phyloP scores from a whole-genome alignment of 805 yeast species.

The Lachancea waltii region DNA sequence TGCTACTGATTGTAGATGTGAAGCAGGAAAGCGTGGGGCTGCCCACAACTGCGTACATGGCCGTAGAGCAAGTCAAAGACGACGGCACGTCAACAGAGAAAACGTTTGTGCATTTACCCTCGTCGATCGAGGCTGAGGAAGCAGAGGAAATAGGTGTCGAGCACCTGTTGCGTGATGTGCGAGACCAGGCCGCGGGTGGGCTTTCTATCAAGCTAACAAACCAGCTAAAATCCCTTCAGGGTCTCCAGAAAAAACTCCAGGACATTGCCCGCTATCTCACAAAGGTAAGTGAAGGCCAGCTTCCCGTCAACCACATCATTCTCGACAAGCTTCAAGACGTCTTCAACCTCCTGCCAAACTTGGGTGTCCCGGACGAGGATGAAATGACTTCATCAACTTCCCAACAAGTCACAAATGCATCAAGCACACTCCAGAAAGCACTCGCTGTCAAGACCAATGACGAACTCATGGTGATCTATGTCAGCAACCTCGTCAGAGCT shows the following conservation, averaged over 20 bases:
- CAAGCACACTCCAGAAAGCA: conserved; percentile 61
- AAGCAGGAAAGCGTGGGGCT: conserved; percentile 76
- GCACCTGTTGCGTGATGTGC: conserved; percentile 85
- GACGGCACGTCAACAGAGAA: conserved; percentile 91
- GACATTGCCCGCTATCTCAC: conserved; percentile 75
- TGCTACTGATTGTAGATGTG: conserved; percentile 86
- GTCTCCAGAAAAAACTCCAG: conserved; percentile 69
- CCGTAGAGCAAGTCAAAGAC: conserved; percentile 91
- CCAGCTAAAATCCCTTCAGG: conserved; percentile 81
- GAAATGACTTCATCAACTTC: conserved; percentile 24
- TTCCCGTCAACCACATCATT: conserved; percentile 86
- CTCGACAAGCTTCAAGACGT: conserved; percentile 91
- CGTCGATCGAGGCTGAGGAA: conserved; percentile 92
- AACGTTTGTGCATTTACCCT: conserved; percentile 90
- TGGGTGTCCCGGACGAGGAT: conserved; percentile 37
- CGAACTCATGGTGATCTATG: conserved; percentile 88
- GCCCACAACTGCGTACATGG: conserved; percentile 92
- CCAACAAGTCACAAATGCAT: conserved; percentile 28
- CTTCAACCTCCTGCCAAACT: conserved; percentile 85
- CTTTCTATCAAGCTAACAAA: conserved; percentile 81
- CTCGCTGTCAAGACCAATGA: conserved; percentile 92
- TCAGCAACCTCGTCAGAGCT: conserved; percentile 83
- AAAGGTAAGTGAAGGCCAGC: conserved; percentile 58
- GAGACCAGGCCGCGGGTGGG: conserved; percentile 95
- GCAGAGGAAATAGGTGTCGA: conserved; percentile 99